Conservation (phyloP, 2,329 filamentous ascomycete genomes). For the Pestalotiopsis sp. region DNA sequence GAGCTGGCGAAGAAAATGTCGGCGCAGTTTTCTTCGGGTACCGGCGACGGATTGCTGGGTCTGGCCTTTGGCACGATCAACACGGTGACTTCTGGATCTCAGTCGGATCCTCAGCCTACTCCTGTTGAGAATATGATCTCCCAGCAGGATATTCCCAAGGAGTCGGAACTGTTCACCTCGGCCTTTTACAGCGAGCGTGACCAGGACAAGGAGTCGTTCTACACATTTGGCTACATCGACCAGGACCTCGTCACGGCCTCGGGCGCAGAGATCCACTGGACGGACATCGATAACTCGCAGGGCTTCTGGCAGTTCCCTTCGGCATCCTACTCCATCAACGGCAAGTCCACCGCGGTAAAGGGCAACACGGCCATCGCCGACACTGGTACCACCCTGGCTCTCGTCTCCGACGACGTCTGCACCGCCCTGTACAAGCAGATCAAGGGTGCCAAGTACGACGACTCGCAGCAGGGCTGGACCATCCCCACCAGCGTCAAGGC, state of each 20-base stretch:
- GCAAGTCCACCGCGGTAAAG: constrained; percentile 48
- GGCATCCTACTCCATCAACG: constrained; percentile 58
- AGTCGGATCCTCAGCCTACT: constrained; percentile 56
- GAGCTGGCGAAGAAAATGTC: constrained; percentile 66
- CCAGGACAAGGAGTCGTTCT: constrained; percentile 58
- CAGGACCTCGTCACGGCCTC: constrained; percentile 58
- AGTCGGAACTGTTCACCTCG: constrained; percentile 63
- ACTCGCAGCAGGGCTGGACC: constrained; percentile 61
- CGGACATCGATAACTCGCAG: constrained; percentile 61
- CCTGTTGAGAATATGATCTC: constrained; percentile 71
- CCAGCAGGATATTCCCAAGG: constrained; percentile 46
- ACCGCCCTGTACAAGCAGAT: constrained; percentile 67
- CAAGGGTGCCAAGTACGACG: constrained; percentile 60
- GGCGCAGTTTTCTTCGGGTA: constrained; percentile 54
- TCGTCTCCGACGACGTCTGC: constrained; percentile 64
- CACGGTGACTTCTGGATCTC: constrained; percentile 48
- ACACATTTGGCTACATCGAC: constrained; percentile 75
- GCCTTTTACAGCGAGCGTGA: constrained; percentile 62
- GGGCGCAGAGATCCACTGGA: constrained; percentile 59
- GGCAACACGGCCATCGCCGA: constrained; percentile 71
- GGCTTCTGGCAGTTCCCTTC: constrained; percentile 73
- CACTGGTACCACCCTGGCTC: constrained; percentile 70
- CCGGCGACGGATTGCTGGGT: constrained; percentile 67
- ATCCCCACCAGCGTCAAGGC: constrained; percentile 57
- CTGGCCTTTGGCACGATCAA: constrained; percentile 68